Percentiles rank a stretch among this genome's conserved stretches.
These are phyloP conservation scores for Hanseniaspora lachancei DNA, from an alignment of 805 yeast genomes.

Conservation along the genomic window DNA sequence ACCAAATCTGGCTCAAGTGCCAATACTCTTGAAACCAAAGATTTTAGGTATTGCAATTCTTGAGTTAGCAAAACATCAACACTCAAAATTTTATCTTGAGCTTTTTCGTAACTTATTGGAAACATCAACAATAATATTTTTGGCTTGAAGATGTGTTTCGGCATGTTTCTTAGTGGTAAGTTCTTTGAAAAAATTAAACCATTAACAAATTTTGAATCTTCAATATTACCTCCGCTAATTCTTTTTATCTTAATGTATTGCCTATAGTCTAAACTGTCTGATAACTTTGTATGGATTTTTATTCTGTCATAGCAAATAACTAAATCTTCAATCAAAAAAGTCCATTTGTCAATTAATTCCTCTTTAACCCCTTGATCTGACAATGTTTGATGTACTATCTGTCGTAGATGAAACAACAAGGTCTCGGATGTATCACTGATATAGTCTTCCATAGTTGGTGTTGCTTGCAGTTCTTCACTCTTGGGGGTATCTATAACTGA, in stretches of 20 bases:
- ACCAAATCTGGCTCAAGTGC: conserved; percentile 69
- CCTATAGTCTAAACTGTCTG: conserved; percentile 73
- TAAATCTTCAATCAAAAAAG: conserved; percentile 35
- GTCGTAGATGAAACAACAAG: conserved; percentile 33
- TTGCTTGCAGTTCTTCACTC: no score
- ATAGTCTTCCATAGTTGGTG: conserved; percentile 10
- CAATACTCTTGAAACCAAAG: conserved; percentile 63
- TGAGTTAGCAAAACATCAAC: conserved; percentile 75
- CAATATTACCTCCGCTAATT: conserved; percentile 59
- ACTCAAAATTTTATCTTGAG: conserved; percentile 68
- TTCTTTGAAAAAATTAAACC: conserved; percentile 80
- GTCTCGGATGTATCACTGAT: conserved; percentile 28
- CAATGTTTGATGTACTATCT: conserved; percentile 45
- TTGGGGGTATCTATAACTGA: neutral
- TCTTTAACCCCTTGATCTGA: conserved; percentile 42
- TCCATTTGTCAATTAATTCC: conserved; percentile 46
- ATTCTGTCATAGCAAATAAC: conserved; percentile 45
- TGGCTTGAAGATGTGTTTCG: conserved; percentile 48
- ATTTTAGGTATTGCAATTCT: conserved; percentile 70
- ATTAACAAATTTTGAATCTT: conserved; percentile 48
- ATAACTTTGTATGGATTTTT: conserved; percentile 45
- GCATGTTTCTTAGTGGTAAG: conserved; percentile 70
- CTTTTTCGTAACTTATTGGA: conserved; percentile 72
- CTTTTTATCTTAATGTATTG: conserved; percentile 79
- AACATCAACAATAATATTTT: conserved; percentile 72